phyloP scores from a whole-genome alignment of 2,329 filamentous ascomycete genomes.

The Aspergillus luchuensis region DNA sequence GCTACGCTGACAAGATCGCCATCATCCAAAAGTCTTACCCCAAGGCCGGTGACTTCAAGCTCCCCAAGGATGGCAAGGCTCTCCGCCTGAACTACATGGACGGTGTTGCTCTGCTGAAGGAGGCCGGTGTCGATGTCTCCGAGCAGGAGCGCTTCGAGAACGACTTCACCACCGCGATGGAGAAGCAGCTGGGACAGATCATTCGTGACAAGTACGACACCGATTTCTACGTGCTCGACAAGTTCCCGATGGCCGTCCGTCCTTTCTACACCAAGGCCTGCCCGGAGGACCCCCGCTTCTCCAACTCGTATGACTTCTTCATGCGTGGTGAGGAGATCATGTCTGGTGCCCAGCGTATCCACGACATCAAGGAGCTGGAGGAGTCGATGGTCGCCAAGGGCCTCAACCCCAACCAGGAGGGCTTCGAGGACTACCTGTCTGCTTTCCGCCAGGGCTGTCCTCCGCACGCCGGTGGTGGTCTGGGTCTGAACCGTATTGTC shows the following conservation, averaged over 20 bases:
- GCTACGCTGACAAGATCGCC: constrained; percentile 49
- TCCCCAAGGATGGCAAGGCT: constrained; percentile 53
- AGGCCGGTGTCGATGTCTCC: constrained; percentile 53
- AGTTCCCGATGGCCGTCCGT: constrained; percentile 85
- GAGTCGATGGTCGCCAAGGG: constrained; percentile 62
- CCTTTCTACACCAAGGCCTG: constrained; percentile 92
- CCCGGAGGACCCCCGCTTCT: constrained; percentile 65
- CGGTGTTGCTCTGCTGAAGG: constrained; percentile 50
- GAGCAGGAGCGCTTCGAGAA: constrained; percentile 53
- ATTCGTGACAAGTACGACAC: constrained; percentile 87
- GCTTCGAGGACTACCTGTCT: constrained; percentile 65
- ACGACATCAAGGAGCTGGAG: constrained; percentile 61
- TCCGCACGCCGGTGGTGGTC: constrained; percentile 65
- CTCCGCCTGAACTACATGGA: constrained; percentile 54
- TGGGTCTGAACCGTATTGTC: constrained; percentile 67
- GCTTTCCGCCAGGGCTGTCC: constrained; percentile 66
- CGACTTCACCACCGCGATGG: constrained; percentile 52
- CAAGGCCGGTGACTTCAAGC: constrained; percentile 53
- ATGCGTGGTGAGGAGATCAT: constrained; percentile 71
- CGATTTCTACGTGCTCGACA: constrained; percentile 96
- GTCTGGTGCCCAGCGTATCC: constrained; percentile 67
- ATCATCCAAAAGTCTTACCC: constrained; percentile 53
- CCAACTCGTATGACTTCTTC: constrained; percentile 70
- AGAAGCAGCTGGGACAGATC: constrained; percentile 76
- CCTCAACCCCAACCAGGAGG: constrained; percentile 60